Base-by-base conservation (phyloP, 176 grass and related monocot genomes). In the Puya raimondii region DNA sequence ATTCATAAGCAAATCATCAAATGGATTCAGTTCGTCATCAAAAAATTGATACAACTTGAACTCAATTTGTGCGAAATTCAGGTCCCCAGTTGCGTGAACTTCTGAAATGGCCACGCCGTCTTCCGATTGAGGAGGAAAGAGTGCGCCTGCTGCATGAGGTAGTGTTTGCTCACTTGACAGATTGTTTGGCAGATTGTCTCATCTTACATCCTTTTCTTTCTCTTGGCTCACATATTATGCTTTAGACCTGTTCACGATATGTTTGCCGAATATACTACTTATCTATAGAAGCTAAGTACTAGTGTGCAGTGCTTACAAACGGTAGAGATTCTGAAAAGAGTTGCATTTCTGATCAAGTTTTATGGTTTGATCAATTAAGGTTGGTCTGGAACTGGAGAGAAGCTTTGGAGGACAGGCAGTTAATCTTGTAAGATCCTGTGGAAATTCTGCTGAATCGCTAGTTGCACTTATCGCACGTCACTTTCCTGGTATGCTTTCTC, bases 101-200 rank as follows among this genome's bases (percentile, higher is more conserved):
- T 67, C 69, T 99, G 33, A 88, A 88, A 53, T 99, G 94, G 94
- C 89, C 94, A 53, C 80, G 89, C 13, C 87, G 84, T 78, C 64
- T 99, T 20, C 94, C 94, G 65, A 83, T 89, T 74, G 87, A 99
- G 75, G 94, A 99, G 65, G 94, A 99, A 86, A 77, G 89, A 76
- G 82, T 93, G 9, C 76, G 94, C 12, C 80, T 93, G 47, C 82
- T 99, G 54, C 94, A 86, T 50, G 94, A 99, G 89, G 89, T 99
- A 92, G 65, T 68, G 59, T 47, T 68, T 51, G 11, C 56, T 61
- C 8, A 7, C 10, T 16, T 61, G 6, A 61, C 16, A 8, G 53
- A 17, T 70, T 53, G 12, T 52, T 70, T 6, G 20, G 2, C 9
- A 18, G 4, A 61, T 61, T 21, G 21, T 61, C 27, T 26, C 2